Percentiles rank a stretch among this genome's conserved stretches.
phyloP scores from a whole-genome alignment of 2,329 filamentous ascomycete species.

The Exophiala sp. region DNA sequence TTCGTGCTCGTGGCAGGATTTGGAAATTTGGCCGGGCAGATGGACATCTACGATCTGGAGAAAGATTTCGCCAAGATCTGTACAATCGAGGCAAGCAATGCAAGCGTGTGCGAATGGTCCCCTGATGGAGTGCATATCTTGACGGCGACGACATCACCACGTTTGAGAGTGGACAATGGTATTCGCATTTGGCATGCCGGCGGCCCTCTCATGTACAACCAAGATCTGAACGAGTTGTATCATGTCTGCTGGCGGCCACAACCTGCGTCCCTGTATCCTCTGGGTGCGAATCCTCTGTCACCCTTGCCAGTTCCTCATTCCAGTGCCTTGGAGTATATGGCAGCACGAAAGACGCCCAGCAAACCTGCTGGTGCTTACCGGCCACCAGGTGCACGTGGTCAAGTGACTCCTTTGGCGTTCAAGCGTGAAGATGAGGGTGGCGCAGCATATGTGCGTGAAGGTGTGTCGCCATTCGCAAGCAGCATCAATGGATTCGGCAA shows the following conservation, averaged over 20 bases:
- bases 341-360: slow-evolving; percentile 84
- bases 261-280: slow-evolving; percentile 52
- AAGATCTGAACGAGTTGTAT: slow-evolving; percentile 92
- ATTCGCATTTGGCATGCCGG: slow-evolving; percentile 91
- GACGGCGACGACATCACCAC: slow-evolving; percentile 94
- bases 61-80: slow-evolving; percentile 89
- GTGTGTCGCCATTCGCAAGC: slow-evolving; percentile 58
- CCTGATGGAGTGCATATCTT: slow-evolving; percentile 92
- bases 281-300: slow-evolving; percentile 62
- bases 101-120: slow-evolving; percentile 95
- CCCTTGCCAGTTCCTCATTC: slow-evolving; percentile 71
- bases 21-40: slow-evolving; percentile 93
- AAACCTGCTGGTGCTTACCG: slow-evolving; percentile 97
- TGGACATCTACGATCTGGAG: slow-evolving; percentile 93
- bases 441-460: slow-evolving; percentile 77
- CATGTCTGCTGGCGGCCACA: slow-evolving; percentile 83
- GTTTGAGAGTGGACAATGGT: slow-evolving; percentile 92
- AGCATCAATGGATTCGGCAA: slow-evolving; percentile 72
- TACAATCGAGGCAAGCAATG: slow-evolving; percentile 92
- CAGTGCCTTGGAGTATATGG: slow-evolving; percentile 75
- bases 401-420: slow-evolving; percentile 84
- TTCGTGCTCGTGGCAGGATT: slow-evolving; percentile 94
- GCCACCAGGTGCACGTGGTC: slow-evolving; percentile 85
- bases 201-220: slow-evolving; percentile 85
- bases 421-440: slow-evolving; percentile 97